Percentiles rank a stretch among this genome's conserved stretches.
Evolutionary conservation across 164 flowering plant genomes (phyloP).

Genomic region (Nymphaea colorata): DNA sequence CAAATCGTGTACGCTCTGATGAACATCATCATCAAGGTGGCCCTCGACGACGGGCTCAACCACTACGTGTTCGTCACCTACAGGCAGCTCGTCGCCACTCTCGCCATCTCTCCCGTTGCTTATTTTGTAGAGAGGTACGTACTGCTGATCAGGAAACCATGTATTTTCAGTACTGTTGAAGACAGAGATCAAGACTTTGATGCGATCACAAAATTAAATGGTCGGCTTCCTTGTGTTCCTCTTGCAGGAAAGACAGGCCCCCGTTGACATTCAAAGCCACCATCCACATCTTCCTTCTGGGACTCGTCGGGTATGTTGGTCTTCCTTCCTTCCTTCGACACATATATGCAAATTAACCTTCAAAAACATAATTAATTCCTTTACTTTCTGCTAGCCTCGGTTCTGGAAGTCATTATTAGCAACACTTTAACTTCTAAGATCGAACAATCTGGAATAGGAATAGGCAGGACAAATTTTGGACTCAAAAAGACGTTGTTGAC

Average conservation of each 20-base stretch:
- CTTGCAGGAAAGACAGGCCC: no score
- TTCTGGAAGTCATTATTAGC: background rate
- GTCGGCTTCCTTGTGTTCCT: no score
- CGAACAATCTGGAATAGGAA: no score
- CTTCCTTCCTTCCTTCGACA: no score
- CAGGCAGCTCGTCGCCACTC: conserved; percentile 53
- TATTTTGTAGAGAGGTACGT: conserved; percentile 52
- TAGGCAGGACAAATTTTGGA: no score
- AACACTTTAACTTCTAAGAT: no score
- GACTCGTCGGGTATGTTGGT: background rate
- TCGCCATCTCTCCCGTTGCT: conserved; percentile 45
- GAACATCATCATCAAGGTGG: conserved; percentile 51
- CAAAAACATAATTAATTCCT: background rate
- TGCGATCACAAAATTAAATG: no score
- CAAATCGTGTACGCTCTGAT: conserved; percentile 50
- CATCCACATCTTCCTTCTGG: background rate
- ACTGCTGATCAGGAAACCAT: no score
- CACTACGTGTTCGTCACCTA: conserved; percentile 52
- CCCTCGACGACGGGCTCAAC: conserved; percentile 48
- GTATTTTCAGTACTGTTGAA: no score
- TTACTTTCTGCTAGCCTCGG: background rate
- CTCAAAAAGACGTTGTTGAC: no score
- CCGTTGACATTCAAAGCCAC: background rate
- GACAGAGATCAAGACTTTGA: no score
- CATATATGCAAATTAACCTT: no score